These are phyloP conservation scores for Lactifluus pinguis DNA, from an alignment of 768 basidiomycete genomes.

Conservation along the genomic window DNA sequence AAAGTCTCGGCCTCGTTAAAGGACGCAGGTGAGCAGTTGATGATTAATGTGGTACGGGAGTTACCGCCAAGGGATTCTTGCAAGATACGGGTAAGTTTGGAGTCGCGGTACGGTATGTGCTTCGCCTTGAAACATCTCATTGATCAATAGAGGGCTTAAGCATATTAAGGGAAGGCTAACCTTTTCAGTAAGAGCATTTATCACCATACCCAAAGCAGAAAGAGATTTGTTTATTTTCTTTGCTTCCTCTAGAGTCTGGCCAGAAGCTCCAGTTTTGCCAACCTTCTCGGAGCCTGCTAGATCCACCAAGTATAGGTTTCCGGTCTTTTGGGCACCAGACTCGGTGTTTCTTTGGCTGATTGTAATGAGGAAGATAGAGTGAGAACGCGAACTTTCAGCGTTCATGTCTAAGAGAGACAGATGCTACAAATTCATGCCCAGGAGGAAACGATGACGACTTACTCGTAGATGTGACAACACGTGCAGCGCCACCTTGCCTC, in stretches of 20 bases:
- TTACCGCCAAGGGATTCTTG: conserved; percentile 98
- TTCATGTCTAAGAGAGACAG: conserved; percentile 76
- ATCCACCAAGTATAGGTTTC: conserved; percentile 96
- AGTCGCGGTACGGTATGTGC: conserved; percentile 97
- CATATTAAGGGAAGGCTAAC: conserved; percentile 51
- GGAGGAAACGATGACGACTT: conserved; percentile 26
- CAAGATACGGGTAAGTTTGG: conserved; percentile 95
- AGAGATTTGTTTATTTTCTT: conserved; percentile 99
- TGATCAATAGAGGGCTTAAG: conserved; percentile 79
- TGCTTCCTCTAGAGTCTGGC: conserved; percentile 97
- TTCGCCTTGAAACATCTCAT: conserved; percentile 68
- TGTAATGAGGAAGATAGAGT: conserved; percentile 97
- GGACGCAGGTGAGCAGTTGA: conserved; percentile 96
- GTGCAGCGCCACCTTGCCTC: conserved; percentile 87
- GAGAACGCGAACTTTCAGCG: conserved; percentile 96
- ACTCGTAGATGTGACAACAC: conserved; percentile 94
- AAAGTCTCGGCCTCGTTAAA: conserved; percentile 97
- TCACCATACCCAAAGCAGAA: conserved; percentile 98
- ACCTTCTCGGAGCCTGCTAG: conserved; percentile 98
- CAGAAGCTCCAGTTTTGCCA: conserved; percentile 97
- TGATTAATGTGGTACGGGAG: conserved; percentile 93
- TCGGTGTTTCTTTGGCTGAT: conserved; percentile 97
- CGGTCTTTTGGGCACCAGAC: conserved; percentile 90
- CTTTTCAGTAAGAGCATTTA: conserved; percentile 97
- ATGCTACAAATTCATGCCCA: conserved; percentile 2